These are phyloP conservation scores for Tuber indicum DNA, from an alignment of 495 filamentous ascomycete species.

Conservation along the genomic window DNA sequence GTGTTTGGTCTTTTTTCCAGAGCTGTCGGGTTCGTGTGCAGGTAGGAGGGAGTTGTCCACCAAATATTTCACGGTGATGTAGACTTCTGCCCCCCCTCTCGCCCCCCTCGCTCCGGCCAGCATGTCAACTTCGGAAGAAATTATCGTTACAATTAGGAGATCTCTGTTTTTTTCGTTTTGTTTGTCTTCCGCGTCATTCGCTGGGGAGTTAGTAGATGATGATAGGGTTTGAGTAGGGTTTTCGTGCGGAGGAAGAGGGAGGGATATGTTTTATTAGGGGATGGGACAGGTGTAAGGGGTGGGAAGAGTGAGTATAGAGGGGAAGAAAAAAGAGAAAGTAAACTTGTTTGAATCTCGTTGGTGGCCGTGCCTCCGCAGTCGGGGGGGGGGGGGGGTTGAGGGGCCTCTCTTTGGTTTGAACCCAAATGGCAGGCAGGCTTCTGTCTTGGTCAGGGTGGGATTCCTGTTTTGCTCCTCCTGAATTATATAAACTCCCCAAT, in stretches of 20 bases:
- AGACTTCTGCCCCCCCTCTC: not conserved
- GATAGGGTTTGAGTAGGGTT: not conserved
- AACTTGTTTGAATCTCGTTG: constrained; percentile 1
- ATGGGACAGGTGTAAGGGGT: not conserved
- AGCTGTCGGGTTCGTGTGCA: not conserved
- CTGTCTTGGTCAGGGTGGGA: not conserved
- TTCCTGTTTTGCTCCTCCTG: not conserved
- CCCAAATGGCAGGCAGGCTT: not conserved
- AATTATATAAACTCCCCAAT: not conserved
- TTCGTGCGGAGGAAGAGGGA: not conserved
- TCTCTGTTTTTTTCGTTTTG: not conserved
- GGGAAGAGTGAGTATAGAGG: not conserved
- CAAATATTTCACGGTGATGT: not conserved
- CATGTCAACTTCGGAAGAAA: not conserved
- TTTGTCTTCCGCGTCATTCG: not conserved
- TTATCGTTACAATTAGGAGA: not conserved
- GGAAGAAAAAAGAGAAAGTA: not conserved
- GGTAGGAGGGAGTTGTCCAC: not conserved
- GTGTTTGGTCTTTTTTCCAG: not conserved
- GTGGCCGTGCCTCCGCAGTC: not conserved
- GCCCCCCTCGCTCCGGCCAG: not conserved
- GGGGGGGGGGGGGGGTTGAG: not conserved
- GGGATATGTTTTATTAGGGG: not conserved
- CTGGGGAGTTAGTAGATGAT: not conserved
- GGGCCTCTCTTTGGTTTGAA: not conserved